phyloP scores from a whole-genome alignment of 2,329 filamentous ascomycete genomes.

The Annulohypoxylon truncatum region DNA sequence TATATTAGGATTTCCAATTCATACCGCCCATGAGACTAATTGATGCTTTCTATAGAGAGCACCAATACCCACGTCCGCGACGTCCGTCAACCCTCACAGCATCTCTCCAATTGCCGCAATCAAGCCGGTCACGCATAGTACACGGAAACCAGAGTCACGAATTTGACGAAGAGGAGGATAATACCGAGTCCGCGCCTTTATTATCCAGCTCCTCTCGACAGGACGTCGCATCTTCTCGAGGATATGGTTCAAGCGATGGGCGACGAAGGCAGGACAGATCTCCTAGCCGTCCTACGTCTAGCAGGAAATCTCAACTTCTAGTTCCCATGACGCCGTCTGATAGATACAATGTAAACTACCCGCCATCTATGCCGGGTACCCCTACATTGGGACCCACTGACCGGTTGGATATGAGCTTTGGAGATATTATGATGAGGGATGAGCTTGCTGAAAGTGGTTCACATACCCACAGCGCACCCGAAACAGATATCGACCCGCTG shows the following conservation, averaged over 20 bases:
- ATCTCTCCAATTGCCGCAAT: constrained; percentile 54
- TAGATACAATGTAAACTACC: constrained; percentile 74
- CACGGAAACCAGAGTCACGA: constrained; percentile 41
- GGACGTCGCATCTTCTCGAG: constrained; percentile 46
- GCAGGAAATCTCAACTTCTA: constrained; percentile 54
- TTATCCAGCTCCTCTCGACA: constrained; percentile 58
- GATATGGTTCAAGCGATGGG: constrained; percentile 59
- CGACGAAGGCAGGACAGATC: constrained; percentile 48
- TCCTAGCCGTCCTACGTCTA: constrained; percentile 60
- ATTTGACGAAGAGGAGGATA: constrained; percentile 64
- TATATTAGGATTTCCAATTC: constrained; percentile 10
- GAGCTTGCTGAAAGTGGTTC: constrained; percentile 61
- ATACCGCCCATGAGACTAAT: not conserved
- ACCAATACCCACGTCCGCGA: constrained; percentile 67
- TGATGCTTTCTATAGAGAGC: constrained; percentile 32
- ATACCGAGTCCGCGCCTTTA: constrained; percentile 66
- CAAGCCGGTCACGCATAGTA: constrained; percentile 36
- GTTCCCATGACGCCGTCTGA: constrained; percentile 53
- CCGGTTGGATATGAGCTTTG: constrained; percentile 67
- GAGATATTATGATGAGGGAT: constrained; percentile 77
- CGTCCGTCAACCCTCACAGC: constrained; percentile 63
- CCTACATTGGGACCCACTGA: constrained; percentile 64
- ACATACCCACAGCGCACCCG: constrained; percentile 39
- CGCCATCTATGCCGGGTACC: constrained; percentile 74
- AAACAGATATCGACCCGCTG: constrained; percentile 43